phyloP scores from a whole-genome alignment of 257 asterid genomes.

The Petunia axillaris region DNA sequence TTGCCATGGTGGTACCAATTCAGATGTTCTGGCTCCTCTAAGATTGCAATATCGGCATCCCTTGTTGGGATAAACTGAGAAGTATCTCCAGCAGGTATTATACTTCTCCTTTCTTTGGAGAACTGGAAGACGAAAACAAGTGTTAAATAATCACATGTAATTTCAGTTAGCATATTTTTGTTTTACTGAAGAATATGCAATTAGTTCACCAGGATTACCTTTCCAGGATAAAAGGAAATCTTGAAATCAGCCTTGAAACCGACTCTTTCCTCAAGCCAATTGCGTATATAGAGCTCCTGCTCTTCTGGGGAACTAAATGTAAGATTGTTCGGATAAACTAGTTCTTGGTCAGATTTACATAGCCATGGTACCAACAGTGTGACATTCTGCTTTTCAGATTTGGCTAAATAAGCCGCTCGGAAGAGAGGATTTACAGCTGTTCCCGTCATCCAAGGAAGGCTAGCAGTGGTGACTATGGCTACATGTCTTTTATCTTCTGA shows the following conservation, averaged over 20 bases:
- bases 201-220: conserved; percentile 48
- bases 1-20: conserved; percentile 99
- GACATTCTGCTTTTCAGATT: conserved; percentile 80
- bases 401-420: conserved; percentile 96
- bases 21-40: conserved; percentile 98
- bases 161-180: background rate
- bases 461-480: conserved; percentile 97
- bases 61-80: conserved; percentile 83
- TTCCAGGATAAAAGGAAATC: conserved; percentile 97
- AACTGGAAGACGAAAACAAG: conserved; percentile 47
- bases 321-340: conserved; percentile 84
- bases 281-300: conserved; percentile 83
- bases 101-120: conserved; percentile 88
- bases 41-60: conserved; percentile 97
- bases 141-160: conserved; percentile 19
- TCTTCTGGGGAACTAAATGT: conserved; percentile 93
- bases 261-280: conserved; percentile 98
- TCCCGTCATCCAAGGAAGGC: conserved; percentile 99
- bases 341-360: conserved; percentile 92
- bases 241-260: conserved; percentile 89
- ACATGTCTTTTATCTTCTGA: conserved; percentile 83
- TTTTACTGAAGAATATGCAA: background rate
- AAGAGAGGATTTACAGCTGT: conserved; percentile 97
- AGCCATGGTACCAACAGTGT: conserved; percentile 99
- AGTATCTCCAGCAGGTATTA: conserved; percentile 96